These are phyloP conservation scores for Pseudognaphalium luteoalbum DNA, from an alignment of 129 eudicot species.

Conservation along the genomic window DNA sequence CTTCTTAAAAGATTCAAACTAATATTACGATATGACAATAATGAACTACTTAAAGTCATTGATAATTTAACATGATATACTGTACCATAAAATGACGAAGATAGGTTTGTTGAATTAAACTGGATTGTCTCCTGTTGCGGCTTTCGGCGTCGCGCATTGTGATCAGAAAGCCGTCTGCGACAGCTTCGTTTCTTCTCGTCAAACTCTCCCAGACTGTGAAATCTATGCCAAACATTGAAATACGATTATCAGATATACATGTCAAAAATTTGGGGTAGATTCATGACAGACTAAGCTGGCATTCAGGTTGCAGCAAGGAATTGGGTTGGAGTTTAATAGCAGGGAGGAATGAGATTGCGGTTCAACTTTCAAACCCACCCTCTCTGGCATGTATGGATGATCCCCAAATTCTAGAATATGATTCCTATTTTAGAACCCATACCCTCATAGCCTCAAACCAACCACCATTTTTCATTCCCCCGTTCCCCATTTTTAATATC, in stretches of 20 bases:
- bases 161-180: slow-evolving; percentile 87
- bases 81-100: slow-evolving; percentile 71
- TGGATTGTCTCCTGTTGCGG: slow-evolving; percentile 72
- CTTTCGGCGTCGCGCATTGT: slow-evolving; percentile 90
- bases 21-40: not conserved
- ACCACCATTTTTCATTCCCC: not conserved
- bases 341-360: not conserved
- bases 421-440: not conserved
- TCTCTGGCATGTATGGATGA: not conserved
- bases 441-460: not conserved
- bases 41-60: not conserved
- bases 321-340: not conserved
- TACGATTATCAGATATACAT: slow-evolving; percentile 7
- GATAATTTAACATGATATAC: not conserved
- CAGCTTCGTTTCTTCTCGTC: slow-evolving; percentile 92
- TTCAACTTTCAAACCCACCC: not conserved
- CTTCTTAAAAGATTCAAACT: not conserved
- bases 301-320: not conserved
- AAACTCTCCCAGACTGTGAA: slow-evolving; percentile 76
- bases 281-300: too few species aligned
- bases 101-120: slow-evolving; percentile 55
- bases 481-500: not conserved
- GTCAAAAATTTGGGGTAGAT: too few species aligned
- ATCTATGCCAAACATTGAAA: slow-evolving; percentile 42
- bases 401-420: not conserved